phyloP scores from a whole-genome alignment of 805 yeast species.

The Torulaspora quercuum region DNA sequence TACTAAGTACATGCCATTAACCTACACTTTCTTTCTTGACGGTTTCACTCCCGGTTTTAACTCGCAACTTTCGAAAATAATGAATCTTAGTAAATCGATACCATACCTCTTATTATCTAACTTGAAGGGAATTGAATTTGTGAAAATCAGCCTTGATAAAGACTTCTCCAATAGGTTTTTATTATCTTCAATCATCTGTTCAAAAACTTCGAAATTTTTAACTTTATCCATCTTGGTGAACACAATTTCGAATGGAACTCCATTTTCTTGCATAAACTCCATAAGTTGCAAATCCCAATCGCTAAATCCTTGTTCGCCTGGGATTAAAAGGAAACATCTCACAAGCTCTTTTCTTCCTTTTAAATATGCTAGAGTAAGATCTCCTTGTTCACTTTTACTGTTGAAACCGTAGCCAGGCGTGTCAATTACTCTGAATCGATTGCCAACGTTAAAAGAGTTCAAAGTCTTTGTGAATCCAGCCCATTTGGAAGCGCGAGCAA shows the following conservation, averaged over 20 bases:
- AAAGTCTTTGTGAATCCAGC: constrained; percentile 61
- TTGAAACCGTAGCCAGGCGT: constrained; percentile 87
- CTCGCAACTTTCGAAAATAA: constrained; percentile 55
- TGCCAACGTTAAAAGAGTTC: constrained; percentile 67
- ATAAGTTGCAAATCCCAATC: constrained; percentile 55
- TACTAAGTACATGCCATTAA: no score
- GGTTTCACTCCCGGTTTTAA: constrained; percentile 18
- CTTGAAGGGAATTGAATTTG: constrained; percentile 45
- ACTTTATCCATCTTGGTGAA: constrained; percentile 74
- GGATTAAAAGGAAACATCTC: constrained; percentile 59
- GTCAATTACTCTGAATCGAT: constrained; percentile 65
- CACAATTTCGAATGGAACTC: constrained; percentile 68
- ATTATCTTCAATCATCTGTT: constrained; percentile 39
- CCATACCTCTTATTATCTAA: constrained; percentile 46
- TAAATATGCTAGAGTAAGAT: constrained; percentile 61
- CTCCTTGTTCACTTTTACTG: constrained; percentile 66
- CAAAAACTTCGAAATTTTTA: constrained; percentile 37
- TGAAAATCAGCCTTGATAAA: constrained; percentile 46
- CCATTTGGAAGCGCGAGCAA: constrained; percentile 52
- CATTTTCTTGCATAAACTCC: constrained; percentile 47
- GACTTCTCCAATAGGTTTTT: constrained; percentile 42
- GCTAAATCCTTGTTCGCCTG: constrained; percentile 57
- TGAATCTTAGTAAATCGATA: constrained; percentile 47
- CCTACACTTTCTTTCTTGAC: constrained; percentile 25
- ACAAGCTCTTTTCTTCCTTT: constrained; percentile 50